phyloP scores from a whole-genome alignment of 2,329 filamentous ascomycete genomes.

The Colletotrichum gloeosporioides region DNA sequence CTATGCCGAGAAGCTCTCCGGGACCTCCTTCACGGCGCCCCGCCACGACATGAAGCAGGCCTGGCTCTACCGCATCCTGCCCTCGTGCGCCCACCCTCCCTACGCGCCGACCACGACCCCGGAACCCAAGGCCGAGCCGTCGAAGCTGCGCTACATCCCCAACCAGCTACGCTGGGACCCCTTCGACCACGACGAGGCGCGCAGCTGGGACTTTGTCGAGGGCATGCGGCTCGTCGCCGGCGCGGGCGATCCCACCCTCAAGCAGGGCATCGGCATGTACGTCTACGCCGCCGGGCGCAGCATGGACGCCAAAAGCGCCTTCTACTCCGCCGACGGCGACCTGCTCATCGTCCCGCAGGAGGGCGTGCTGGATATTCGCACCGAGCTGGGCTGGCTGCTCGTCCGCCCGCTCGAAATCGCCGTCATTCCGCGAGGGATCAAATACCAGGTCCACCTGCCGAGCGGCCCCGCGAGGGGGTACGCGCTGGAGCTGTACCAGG shows the following conservation, averaged over 20 bases:
- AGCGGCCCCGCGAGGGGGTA: slow-evolving; percentile 72
- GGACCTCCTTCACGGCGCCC: slow-evolving; percentile 74
- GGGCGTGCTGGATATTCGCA: slow-evolving; percentile 76
- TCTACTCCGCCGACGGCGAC: slow-evolving; percentile 86
- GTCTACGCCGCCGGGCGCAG: slow-evolving; percentile 80
- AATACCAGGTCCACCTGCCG: slow-evolving; percentile 73
- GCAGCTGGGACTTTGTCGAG: slow-evolving; percentile 55
- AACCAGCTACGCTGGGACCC: slow-evolving; percentile 83
- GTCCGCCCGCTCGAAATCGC: slow-evolving; percentile 81
- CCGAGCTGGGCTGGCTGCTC: slow-evolving; percentile 75
- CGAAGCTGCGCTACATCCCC: slow-evolving; percentile 73
- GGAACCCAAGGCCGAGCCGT: slow-evolving; percentile 18
- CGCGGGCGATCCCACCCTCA: slow-evolving; percentile 79
- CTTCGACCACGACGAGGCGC: slow-evolving; percentile 71
- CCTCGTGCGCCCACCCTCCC: slow-evolving; percentile 65
- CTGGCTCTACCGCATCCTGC: slow-evolving; percentile 75
- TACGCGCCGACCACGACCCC: slow-evolving; percentile 51
- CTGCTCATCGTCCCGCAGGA: slow-evolving; percentile 79
- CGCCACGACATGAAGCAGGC: slow-evolving; percentile 73
- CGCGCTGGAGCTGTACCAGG: slow-evolving; percentile 76
- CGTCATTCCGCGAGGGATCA: slow-evolving; percentile 76
- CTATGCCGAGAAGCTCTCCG: slow-evolving; percentile 81
- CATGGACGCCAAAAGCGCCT: slow-evolving; percentile 77
- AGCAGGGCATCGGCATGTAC: slow-evolving; percentile 80
- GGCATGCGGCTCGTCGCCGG: slow-evolving; percentile 76